Base-by-base conservation (phyloP, 345 rosid species). In the Ceriops zippeliana region DNA sequence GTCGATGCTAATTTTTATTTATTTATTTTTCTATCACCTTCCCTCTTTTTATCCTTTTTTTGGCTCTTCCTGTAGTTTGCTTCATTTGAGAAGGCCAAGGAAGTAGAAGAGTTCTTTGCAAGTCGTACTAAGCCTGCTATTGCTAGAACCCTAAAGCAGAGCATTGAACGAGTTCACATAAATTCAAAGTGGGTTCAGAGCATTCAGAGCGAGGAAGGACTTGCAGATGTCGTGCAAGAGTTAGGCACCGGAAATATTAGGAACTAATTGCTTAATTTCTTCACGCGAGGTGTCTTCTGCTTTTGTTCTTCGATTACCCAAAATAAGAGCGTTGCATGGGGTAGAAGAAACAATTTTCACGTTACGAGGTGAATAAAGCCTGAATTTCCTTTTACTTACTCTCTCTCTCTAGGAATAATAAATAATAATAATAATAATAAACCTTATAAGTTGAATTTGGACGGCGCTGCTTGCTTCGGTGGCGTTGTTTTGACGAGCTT, bases 81-180 rank as follows among this genome's bases (percentile, higher is more conserved):
- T 58, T 95, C 99, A 30, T 62, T 79, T 70, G 96, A 95, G 80
- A 90, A 82, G 78, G 90, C 83, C 8, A 75, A 75, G 75, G 97
- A 95, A 81, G 82, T 86, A 38, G 96, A 87, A 77, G 93, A 95
- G 78, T 91, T 81, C 88, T 95, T 88, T 75, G 83, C 88, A 52
- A 81, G 73, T 66, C 84, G 93, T 6, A 28, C 83, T 0, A 85
- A 70, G 75, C 82, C 93, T 32, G 70, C 93, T 1, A 83, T 88
- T 56, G 82, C 86, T 3, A 87, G 99, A 78, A 95, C 98, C 49
- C 79, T 91, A 90, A 95, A 86, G 88, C 99, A 95, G 85, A 88
- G 98, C 85, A 69, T 90, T 22, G 98, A 95, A 63, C 73, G 81
- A 60, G 92, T 88, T 22, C 70, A 72, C 74, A 89, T 91, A 49